phyloP scores from a whole-genome alignment of 23 red algal species.

The Gracilaria domingensis region DNA sequence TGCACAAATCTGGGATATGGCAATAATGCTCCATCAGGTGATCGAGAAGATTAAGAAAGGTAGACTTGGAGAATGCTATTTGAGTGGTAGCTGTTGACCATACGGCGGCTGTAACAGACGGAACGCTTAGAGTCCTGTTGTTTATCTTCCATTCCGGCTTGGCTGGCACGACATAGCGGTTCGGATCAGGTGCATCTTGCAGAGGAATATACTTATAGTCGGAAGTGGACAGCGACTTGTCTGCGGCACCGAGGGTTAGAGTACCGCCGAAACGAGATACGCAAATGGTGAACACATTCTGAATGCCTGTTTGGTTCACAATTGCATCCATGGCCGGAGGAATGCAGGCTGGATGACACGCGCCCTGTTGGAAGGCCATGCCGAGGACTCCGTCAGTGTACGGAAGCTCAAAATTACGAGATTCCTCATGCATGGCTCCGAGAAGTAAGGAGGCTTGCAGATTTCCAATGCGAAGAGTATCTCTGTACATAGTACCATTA shows the following conservation, averaged over 20 bases:
- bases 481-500: conserved; percentile 62
- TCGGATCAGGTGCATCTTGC: conserved; percentile 13
- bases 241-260: conserved; percentile 54
- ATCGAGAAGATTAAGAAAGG: conserved; percentile 54
- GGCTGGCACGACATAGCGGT: conserved; percentile 35
- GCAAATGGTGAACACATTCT: conserved; percentile 66
- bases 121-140: conserved; percentile 30
- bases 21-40: conserved; percentile 68
- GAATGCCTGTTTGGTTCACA: conserved; percentile 65
- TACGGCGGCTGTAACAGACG: conserved; percentile 40
- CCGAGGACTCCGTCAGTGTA: conserved; percentile 71
- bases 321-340: conserved; percentile 65
- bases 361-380: conserved; percentile 63
- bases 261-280: conserved; percentile 65
- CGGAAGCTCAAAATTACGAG: conserved; percentile 39
- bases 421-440: conserved; percentile 60
- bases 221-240: conserved; percentile 17
- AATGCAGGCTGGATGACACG: conserved; percentile 60
- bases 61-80: conserved; percentile 40
- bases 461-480: conserved; percentile 23
- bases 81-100: conserved; percentile 65
- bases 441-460: conserved; percentile 34
- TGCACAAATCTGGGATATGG: conserved; percentile 58
- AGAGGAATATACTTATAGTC: conserved; percentile 49
- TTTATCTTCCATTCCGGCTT: conserved; percentile 45